Base-by-base conservation (phyloP, 2,329 filamentous ascomycete species). In the Knoxdaviesia proteae region DNA sequence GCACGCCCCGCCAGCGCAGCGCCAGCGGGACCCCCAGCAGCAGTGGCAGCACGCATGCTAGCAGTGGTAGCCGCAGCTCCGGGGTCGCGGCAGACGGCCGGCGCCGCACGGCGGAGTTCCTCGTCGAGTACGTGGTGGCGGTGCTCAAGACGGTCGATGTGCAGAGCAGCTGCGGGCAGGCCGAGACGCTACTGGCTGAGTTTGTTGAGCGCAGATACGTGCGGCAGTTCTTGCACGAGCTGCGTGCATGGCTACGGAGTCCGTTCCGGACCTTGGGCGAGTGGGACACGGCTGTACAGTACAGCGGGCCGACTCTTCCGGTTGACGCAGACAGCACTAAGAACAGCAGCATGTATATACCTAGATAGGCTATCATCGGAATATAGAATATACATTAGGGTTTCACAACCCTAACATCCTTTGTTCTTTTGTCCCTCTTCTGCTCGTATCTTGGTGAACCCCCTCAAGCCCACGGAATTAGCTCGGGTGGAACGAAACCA, bases 281-380 rank as follows among this genome's bases (percentile, higher is more conserved):
- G 39, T 96, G 86, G 84, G 88, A 94, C 60, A 63, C 69, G 11
- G 64, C 75, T 48, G 82, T 87, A 9, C 83, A 88, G 56, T 93
- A 94, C 34, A 52, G 53, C 31, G 44, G 47, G 7, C 5, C 10
- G 6, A 20, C 30, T 6, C 10, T 39, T 6, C 32, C 3, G 39
- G 39, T 2, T 33, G 39, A 32, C 31, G 20, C 20, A 20, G 20
- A 20, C 20, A 20, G 20, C 20, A 20, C 20, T 20, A 20, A 20
- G 20, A 20, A 20, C 20, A 20, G 20, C 2, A 20, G 20, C 20
- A 20, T 20, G 20, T 3, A 20, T 20, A 20, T 20, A 20, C 20
- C 20, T 20, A 20, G 20, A 20, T 20, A 20, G 20, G 20, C 20
- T 20, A 20, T 20, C 20, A 20, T 20, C 20, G 20, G 20, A 20